Base-by-base conservation (phyloP, 495 filamentous ascomycete species). In the Baudoinia panamericana region DNA sequence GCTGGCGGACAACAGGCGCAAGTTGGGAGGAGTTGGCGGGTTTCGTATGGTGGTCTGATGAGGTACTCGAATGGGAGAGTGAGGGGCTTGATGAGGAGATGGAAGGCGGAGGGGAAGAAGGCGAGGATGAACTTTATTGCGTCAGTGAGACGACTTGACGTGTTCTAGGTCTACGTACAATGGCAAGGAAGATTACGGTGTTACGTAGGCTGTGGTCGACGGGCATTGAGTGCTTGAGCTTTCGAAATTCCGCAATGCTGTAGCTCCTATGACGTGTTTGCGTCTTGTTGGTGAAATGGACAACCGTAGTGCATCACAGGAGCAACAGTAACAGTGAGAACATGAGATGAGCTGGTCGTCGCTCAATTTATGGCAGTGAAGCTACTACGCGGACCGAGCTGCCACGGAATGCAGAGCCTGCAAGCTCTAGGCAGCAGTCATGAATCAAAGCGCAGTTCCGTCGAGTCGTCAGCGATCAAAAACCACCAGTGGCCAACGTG, bases 61-160 rank as follows among this genome's bases (percentile, higher is more conserved):
- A 46, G 42, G 20, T 36, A 27, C 13, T 39, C 38, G 40, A 48
- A 23, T 9, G 45, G 40, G 41, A 38, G 28, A 63, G 34, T 9
- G 26, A 51, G 1, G 37, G 67, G 50, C 51, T 54, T 39, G 39
- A 62, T 33, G 39, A 76, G 36, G 41, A 56, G 52, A 50, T 73
- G 63, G 49, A 78, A 78, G 28, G 63, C 25, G n/a, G 36, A 39
- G 5, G 71, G 71, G 56, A 78, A 73, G 57, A 78, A 67, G 43
- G 63, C 54, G 37, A 75, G 30, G 16, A 73, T 54, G 34, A 77
- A 62, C 26, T 70, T 40, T 29, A 54, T n/a, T n/a, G n/a, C n/a
- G n/a, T n/a, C n/a, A n/a, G n/a, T n/a, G n/a, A n/a, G n/a, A n/a
- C n/a, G n/a, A n/a, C n/a, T n/a, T n/a, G n/a, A n/a, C n/a, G n/a